Base-by-base conservation (phyloP, 257 asterid species). In the Capsicum pubescens region DNA sequence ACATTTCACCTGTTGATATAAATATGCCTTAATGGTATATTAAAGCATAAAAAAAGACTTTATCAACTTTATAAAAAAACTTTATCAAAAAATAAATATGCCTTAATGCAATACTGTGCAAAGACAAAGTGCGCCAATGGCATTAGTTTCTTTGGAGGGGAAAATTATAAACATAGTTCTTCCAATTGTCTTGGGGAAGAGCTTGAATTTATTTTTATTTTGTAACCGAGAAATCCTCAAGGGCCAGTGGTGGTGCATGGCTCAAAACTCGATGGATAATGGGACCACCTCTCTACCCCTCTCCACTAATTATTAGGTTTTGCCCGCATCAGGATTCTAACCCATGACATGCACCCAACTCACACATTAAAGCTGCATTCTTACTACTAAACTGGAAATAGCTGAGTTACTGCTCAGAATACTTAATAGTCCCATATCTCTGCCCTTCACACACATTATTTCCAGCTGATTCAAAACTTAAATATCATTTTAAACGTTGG, bases 401-500 rank as follows among this genome's bases (percentile, higher is more conserved):
- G 55, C 26, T 69, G 32, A 69, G 78, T 42, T 69, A 69, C 32
- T 1, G 8, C 78, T 69, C 16, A 16, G 48, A 54, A 69, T 42
- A 69, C 55, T 69, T 39, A 42, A 69, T 16, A 69, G 16, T 8
- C 78, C 55, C 11, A 68, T 68, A 68, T 68, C 46, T 26, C 39
- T 68, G 26, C 15, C 35, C 48, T 42, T 19, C 35, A 69, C 77
- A 42, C 55, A 16, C 9, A 4, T 16, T 42, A 16, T 42, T 5
- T 42, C 56, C 2, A 16, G 15, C 78, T 69, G 32, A 69, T 69
- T 69, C 78, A 9, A 42, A 16, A 15, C 55, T 39, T 42, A 69
- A 69, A 69, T 39, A 42, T 39, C 32, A 69, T 69, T 69, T 69
- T 69, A 42, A 42, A 39, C 42, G 78, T 69, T 42, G 55, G 78